Evolutionary conservation across 192 early-diverging fungal species (phyloP).

Genomic region (Martensiomyces pterosporus): DNA sequence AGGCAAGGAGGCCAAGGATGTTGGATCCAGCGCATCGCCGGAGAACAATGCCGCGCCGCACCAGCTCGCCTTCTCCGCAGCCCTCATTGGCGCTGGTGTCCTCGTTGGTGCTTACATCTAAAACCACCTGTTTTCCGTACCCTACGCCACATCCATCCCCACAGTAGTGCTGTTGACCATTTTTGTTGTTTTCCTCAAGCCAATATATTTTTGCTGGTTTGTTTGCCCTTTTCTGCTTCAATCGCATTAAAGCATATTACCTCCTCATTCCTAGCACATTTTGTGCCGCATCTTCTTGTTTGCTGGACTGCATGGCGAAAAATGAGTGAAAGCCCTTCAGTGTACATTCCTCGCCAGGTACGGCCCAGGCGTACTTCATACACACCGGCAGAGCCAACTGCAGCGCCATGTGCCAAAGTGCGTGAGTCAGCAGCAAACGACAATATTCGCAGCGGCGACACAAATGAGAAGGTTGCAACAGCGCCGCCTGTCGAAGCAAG

Average conservation of each 20-base stretch:
- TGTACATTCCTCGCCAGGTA: slow-evolving; percentile 40
- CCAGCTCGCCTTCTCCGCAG: slow-evolving; percentile 39
- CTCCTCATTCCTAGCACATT: slow-evolving; percentile 3
- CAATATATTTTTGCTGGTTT: background rate
- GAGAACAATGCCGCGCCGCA: slow-evolving; percentile 33
- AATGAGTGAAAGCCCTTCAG: slow-evolving; percentile 39
- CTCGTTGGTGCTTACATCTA: slow-evolving; percentile 36
- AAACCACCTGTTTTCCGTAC: too few relatives aligned
- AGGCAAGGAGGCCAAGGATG: slow-evolving; percentile 17
- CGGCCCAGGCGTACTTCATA: slow-evolving; percentile 13
- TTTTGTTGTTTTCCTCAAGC: slow-evolving; percentile 5
- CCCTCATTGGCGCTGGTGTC: slow-evolving; percentile 35
- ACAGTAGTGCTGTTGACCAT: too few relatives aligned
- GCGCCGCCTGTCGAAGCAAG: background rate
- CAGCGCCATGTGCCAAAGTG: too few relatives aligned
- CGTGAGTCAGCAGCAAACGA: too few relatives aligned
- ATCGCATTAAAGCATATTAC: background rate
- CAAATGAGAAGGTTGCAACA: slow-evolving; percentile 3
- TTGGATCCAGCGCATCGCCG: too few relatives aligned
- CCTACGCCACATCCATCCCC: too few relatives aligned
- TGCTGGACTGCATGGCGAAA: too few relatives aligned
- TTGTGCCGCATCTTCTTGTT: slow-evolving; percentile 2
- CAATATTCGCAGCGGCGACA: background rate
- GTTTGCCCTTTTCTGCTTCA: background rate
- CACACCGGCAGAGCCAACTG: background rate